A percentile compares a stretch with the other conserved stretches of the same genome.
These are phyloP conservation scores for Yamadazyma diospyri DNA, from an alignment of 1,139 yeast genomes.

Conservation along the genomic window DNA sequence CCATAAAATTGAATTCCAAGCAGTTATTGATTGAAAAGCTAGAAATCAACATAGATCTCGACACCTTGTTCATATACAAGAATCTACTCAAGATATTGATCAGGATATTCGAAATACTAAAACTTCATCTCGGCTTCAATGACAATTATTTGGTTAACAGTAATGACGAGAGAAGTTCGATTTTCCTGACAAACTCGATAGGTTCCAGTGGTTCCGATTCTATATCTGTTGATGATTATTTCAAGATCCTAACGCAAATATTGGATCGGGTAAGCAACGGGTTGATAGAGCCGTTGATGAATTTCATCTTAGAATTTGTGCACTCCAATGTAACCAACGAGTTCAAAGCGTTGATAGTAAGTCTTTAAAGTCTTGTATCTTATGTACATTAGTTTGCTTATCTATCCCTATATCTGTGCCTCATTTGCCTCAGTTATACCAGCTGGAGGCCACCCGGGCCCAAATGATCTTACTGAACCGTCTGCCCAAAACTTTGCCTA, in stretches of 20 bases:
- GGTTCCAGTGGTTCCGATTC: conserved; percentile 26
- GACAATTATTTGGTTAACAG: conserved; percentile 7
- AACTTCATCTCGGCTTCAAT: conserved; percentile 16
- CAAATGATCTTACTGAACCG: conserved; percentile 47
- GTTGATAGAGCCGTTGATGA: conserved; percentile 38
- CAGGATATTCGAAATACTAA: conserved; percentile 26
- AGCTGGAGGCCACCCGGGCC: conserved; percentile 24
- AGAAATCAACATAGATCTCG: conserved; percentile 43
- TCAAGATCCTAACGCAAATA: conserved; percentile 26
- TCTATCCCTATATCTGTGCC: too few relatives aligned
- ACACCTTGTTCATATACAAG: conserved; percentile 39
- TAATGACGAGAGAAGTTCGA: conserved; percentile 22
- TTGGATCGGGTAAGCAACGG: conserved; percentile 31
- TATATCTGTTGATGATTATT: conserved; percentile 33
- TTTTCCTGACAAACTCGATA: conserved; percentile 31
- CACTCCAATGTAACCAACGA: conserved; percentile 27
- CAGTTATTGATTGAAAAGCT: conserved; percentile 45
- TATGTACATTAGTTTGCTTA: not conserved
- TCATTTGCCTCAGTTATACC: too few relatives aligned
- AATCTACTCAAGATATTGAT: conserved; percentile 30
- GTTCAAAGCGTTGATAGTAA: conserved; percentile 26
- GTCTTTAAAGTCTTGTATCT: conserved; percentile 9
- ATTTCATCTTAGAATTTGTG: conserved; percentile 29
- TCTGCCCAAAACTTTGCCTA: conserved; percentile 72
- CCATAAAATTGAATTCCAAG: conserved; percentile 39